These are phyloP conservation scores for Pigoraptor vietnamica DNA, from an alignment of 78 protist species.

Conservation along the genomic window DNA sequence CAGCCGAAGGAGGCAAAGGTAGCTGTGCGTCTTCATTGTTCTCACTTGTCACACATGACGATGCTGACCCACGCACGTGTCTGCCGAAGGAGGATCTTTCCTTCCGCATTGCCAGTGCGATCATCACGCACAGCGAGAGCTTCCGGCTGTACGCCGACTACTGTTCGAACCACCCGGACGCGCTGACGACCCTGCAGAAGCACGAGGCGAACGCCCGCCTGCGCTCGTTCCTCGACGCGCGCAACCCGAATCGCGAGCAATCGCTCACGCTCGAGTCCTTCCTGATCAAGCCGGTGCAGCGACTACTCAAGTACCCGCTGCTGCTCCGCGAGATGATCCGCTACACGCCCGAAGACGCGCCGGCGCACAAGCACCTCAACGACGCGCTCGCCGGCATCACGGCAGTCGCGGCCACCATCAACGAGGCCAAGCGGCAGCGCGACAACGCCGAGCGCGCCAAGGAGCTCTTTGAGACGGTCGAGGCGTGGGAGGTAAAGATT, in stretches of 20 bases:
- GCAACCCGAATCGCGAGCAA: slow-evolving; percentile 20
- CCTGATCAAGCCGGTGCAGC: slow-evolving; percentile 51
- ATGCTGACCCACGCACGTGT: too few relatives aligned
- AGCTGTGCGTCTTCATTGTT: too few relatives aligned
- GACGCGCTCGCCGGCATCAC: neutral
- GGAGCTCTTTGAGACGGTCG: neutral
- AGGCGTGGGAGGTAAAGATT: neutral
- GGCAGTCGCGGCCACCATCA: neutral
- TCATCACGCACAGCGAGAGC: neutral
- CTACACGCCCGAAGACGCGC: neutral
- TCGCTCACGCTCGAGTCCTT: slow-evolving; percentile 6
- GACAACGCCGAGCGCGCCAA: neutral
- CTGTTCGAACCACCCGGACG: neutral
- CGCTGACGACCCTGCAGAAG: neutral
- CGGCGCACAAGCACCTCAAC: neutral
- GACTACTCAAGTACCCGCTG: slow-evolving; percentile 48
- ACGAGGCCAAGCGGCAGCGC: neutral
- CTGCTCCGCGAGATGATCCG: slow-evolving; percentile 23
- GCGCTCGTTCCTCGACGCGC: neutral
- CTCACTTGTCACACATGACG: neutral
- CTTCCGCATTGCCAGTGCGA: neutral
- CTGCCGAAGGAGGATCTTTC: neutral
- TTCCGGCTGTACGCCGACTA: neutral
- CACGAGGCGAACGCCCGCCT: neutral
- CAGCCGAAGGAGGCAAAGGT: neutral